These are phyloP conservation scores for Turritis glabra DNA, from an alignment of 345 rosid species.

Conservation along the genomic window DNA sequence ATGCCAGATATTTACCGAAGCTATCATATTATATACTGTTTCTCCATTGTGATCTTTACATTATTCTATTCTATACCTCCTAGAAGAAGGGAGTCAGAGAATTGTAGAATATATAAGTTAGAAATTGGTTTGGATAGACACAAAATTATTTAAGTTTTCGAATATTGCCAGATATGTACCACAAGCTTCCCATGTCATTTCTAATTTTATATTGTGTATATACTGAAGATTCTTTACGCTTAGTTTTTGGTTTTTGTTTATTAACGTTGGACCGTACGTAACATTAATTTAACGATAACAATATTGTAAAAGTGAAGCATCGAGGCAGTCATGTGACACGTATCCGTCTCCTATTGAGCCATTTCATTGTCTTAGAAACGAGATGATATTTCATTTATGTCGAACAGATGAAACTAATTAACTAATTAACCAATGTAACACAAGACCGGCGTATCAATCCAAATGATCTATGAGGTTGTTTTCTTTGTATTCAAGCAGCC, in stretches of 20 bases:
- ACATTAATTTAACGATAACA: slow-evolving; percentile 6
- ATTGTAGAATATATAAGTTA: not conserved
- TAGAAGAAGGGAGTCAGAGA: slow-evolving; percentile 4
- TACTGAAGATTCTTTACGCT: slow-evolving; percentile 24
- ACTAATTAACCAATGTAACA: not conserved
- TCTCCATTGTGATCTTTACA: not conserved
- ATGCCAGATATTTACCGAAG: slow-evolving; percentile 13
- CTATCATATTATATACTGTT: not conserved
- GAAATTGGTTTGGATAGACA: not conserved
- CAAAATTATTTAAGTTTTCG: not conserved
- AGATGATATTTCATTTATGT: not conserved
- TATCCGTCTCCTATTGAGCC: slow-evolving; percentile 9
- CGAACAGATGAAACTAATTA: not conserved
- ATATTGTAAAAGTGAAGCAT: not conserved
- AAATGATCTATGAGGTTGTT: not conserved
- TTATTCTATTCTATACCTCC: not conserved
- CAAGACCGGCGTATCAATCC: not conserved
- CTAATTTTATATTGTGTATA: slow-evolving; percentile 10
- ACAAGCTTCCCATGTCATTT: slow-evolving; percentile 22
- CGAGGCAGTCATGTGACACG: slow-evolving; percentile 2
- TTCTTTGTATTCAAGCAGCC: not conserved
- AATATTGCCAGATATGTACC: slow-evolving; percentile 32
- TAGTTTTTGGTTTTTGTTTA: not conserved
- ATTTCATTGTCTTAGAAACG: not conserved
- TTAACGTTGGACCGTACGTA: slow-evolving; percentile 4